A percentile compares a stretch with the other conserved stretches of the same genome.
Evolutionary conservation across 2,329 filamentous ascomycete species (phyloP).

Genomic region (Epichloe typhina): DNA sequence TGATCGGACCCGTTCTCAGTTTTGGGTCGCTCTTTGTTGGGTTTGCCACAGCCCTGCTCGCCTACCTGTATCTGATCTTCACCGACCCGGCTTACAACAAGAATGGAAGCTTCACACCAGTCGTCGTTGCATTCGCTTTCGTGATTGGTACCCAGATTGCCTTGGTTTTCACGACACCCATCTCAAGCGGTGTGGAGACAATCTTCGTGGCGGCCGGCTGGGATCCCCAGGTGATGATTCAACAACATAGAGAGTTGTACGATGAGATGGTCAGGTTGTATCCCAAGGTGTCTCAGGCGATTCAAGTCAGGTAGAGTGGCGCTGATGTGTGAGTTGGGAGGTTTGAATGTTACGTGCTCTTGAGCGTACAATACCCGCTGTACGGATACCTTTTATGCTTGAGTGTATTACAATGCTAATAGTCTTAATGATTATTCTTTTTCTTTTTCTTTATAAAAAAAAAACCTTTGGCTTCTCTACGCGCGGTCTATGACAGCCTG

Average conservation of each 20-base stretch:
- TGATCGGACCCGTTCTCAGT: slow-evolving; percentile 60
- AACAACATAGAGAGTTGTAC: slow-evolving; percentile 74
- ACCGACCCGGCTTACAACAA: slow-evolving; percentile 69
- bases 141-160: slow-evolving; percentile 82
- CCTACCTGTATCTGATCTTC: slow-evolving; percentile 77
- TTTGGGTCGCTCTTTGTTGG: slow-evolving; percentile 75
- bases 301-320: slow-evolving; percentile 26
- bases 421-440: background rate
- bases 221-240: slow-evolving; percentile 64
- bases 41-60: slow-evolving; percentile 67
- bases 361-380: background rate
- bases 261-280: slow-evolving; percentile 68
- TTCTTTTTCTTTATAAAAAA: background rate
- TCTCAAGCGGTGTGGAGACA: slow-evolving; percentile 80
- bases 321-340: background rate
- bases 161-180: slow-evolving; percentile 78
- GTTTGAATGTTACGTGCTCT: background rate
- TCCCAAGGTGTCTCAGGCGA: slow-evolving; percentile 67
- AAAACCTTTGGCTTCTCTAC: background rate
- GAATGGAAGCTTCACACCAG: slow-evolving; percentile 53
- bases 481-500: too few species aligned
- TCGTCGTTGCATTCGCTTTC: slow-evolving; percentile 76
- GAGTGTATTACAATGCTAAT: background rate
- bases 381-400: background rate
- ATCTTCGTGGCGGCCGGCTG: slow-evolving; percentile 71